Percentiles rank a stretch among this genome's conserved stretches.
phyloP scores from a whole-genome alignment of 805 yeast genomes.

The Metschnikowia amazonensis region DNA sequence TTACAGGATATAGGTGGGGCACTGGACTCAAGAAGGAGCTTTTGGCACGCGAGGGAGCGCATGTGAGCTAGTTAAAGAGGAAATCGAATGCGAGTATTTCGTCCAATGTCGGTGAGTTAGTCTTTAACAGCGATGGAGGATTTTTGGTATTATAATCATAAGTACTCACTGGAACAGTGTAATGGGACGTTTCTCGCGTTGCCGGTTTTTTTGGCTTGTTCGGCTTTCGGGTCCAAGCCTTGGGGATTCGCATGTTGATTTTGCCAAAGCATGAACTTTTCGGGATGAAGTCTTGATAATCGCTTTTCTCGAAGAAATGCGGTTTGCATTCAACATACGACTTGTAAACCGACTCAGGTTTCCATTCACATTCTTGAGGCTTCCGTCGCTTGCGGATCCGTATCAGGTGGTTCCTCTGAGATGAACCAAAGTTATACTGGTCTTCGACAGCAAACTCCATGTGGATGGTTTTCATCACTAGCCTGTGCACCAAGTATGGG shows the following conservation, averaged over 20 bases:
- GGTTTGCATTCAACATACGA: slow-evolving; percentile 22
- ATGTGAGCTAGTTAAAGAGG: slow-evolving; percentile 9
- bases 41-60: slow-evolving; percentile 10
- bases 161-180: neutral
- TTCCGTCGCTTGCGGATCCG: slow-evolving; percentile 14
- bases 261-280: slow-evolving; percentile 35
- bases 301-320: slow-evolving; percentile 26
- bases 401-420: slow-evolving; percentile 4
- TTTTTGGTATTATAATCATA: neutral
- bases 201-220: slow-evolving; percentile 13
- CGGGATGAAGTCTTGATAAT: slow-evolving; percentile 28
- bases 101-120: slow-evolving; percentile 5
- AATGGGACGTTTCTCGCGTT: neutral
- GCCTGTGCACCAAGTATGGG: slow-evolving; percentile 15
- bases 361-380: slow-evolving; percentile 18
- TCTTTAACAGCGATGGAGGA: neutral
- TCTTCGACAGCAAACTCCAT: slow-evolving; percentile 16
- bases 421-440: slow-evolving; percentile 8
- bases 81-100: slow-evolving; percentile 12
- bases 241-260: slow-evolving; percentile 36
- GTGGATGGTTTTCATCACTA: slow-evolving; percentile 12
- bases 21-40: slow-evolving; percentile 24
- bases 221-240: slow-evolving; percentile 37
- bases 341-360: slow-evolving; percentile 19
- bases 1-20: slow-evolving; percentile 42